Base-by-base conservation (phyloP, 768 basidiomycete genomes). In the Asterophora lycoperdoides region DNA sequence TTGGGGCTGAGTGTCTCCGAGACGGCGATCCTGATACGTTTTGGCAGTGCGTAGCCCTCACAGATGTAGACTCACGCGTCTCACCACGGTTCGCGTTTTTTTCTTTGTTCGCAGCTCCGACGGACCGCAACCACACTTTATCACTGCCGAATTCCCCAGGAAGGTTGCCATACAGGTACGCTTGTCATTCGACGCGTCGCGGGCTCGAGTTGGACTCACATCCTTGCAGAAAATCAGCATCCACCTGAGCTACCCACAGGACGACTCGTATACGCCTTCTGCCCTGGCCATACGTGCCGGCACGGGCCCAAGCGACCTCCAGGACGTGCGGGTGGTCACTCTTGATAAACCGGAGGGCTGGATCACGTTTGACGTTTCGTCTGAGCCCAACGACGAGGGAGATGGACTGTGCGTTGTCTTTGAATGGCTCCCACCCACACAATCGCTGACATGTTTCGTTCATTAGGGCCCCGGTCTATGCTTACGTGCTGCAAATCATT, bases 211-310 rank as follows among this genome's bases (percentile, higher is more conserved):
- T 13, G 26, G n/a, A 18, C 30, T 33, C 13, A 47, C 36, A 14
- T 32, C 23, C 8, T 1, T 14, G 14, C 63, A 94, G 90, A 93
- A 94, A 85, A 72, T 95, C 44, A 88, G 88, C 57, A 79, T 95
- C 39, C 80, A 80, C 64, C 81, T 94, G 33, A 86, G 86, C 60
- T 89, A 82, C 64, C 75, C 78, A 4, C 79, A 80, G 44, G 96
- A 98, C 62, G 96, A 99, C 62, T 98, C 96, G 0, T 99, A 98
- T 65, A 98, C 96, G 0, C 96, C 96, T 0, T 87, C 90, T 0
- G 89, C 88, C 15, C 75, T 99, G 51, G 84, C 86, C 1, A 82
- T 99, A 32, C 84, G 92, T 41, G 94, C 94, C 0, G 96, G 96
- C 13, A 97, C 93, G 9, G 86, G 92, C 10, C 78, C 84, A 5